phyloP scores from a whole-genome alignment of 139 green algal genomes.

The Volvox reticuliferus region DNA sequence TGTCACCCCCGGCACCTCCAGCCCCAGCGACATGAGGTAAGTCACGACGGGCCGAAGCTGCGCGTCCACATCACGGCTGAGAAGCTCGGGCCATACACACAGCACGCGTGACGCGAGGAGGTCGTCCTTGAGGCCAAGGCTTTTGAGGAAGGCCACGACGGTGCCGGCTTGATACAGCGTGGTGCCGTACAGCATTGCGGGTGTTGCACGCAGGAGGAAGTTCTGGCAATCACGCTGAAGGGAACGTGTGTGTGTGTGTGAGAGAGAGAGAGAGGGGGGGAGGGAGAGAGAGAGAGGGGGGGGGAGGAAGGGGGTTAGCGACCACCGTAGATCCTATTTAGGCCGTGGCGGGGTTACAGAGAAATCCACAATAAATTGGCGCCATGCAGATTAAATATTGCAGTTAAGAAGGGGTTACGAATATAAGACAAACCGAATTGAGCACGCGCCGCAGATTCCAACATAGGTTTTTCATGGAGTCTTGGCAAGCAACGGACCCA shows the following conservation, averaged over 20 bases:
- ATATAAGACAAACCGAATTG: too few species aligned
- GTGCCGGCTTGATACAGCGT: conserved; percentile 51
- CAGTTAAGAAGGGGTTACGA: too few species aligned
- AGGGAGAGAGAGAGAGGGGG: background rate
- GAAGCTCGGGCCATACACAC: conserved; percentile 51
- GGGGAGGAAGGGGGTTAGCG: too few species aligned
- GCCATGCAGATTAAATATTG: too few species aligned
- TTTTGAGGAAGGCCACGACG: conserved; percentile 49
- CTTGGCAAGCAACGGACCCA: too few species aligned
- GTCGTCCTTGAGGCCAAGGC: conserved; percentile 57
- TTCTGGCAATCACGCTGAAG: conserved; percentile 44
- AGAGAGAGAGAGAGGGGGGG: background rate
- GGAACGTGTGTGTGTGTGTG: background rate
- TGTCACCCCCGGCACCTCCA: conserved; percentile 52
- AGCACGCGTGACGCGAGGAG: conserved; percentile 55
- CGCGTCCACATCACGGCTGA: conserved; percentile 49
- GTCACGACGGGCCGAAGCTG: conserved; percentile 56
- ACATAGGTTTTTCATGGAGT: too few species aligned
- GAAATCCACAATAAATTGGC: too few species aligned
- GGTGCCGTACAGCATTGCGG: conserved; percentile 32
- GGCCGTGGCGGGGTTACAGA: too few species aligned
- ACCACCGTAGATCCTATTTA: too few species aligned
- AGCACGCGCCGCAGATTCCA: too few species aligned
- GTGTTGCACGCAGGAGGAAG: conserved; percentile 53
- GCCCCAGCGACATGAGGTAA: conserved; percentile 56